Evolutionary conservation across 2,329 filamentous ascomycete genomes (phyloP).

Genomic region (Rhinocladiella similis): DNA sequence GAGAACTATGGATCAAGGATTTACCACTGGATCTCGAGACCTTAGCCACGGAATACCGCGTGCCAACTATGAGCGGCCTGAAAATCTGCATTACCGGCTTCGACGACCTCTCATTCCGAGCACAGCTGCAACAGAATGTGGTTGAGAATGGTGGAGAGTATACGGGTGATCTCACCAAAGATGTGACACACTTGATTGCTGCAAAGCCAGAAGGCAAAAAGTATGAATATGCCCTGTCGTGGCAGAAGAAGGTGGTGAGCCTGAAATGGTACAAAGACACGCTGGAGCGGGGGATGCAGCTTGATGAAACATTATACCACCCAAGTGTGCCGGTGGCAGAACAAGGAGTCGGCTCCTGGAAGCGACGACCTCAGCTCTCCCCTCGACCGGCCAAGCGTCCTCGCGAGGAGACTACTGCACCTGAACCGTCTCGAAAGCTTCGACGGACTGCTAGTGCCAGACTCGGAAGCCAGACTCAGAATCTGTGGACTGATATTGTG

Average conservation of each 20-base stretch:
- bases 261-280: conserved; percentile 85
- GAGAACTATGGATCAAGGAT: conserved; percentile 77
- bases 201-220: conserved; percentile 80
- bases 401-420: conserved; percentile 52
- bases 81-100: conserved; percentile 71
- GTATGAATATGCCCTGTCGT: conserved; percentile 81
- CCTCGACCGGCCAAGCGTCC: conserved; percentile 59
- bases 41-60: conserved; percentile 61
- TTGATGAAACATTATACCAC: conserved; percentile 84
- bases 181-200: conserved; percentile 85
- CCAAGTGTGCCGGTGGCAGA: conserved; percentile 68
- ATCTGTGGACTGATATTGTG: conserved; percentile 89
- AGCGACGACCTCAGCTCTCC: conserved; percentile 52
- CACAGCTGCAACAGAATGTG: conserved; percentile 68
- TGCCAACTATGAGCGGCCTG: conserved; percentile 51
- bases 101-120: conserved; percentile 65
- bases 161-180: conserved; percentile 80
- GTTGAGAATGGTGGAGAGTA: conserved; percentile 76
- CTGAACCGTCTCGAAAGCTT: conserved; percentile 73
- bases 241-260: conserved; percentile 77
- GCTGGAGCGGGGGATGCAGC: conserved; percentile 79
- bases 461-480: conserved; percentile 74
- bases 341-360: conserved; percentile 77
- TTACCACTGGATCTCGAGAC: conserved; percentile 69
- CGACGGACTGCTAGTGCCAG: conserved; percentile 85